Percentiles rank a stretch among this genome's conserved stretches.
phyloP scores from a whole-genome alignment of 2,329 filamentous ascomycete genomes.

The Phyllosticta capitalensis region DNA sequence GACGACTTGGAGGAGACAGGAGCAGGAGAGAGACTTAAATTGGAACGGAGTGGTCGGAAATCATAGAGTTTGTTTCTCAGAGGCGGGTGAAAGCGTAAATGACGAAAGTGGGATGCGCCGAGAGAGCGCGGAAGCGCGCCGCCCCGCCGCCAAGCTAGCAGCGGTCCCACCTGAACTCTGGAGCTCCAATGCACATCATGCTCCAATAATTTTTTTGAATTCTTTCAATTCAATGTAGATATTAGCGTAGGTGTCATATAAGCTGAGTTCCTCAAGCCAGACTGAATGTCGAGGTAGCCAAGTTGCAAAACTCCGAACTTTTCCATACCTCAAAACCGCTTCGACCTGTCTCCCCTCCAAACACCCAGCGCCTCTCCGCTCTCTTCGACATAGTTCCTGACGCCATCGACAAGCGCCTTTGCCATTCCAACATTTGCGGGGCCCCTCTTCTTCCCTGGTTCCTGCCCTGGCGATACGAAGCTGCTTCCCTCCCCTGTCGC shows the following conservation, averaged over 20 bases:
- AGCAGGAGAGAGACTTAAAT: neutral
- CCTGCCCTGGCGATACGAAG: constrained; percentile 36
- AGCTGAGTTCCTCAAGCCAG: neutral
- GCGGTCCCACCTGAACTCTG: neutral
- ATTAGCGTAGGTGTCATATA: too few species aligned
- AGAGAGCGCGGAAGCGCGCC: constrained; percentile 3
- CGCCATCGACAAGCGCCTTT: constrained; percentile 49
- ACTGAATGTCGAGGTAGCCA: neutral
- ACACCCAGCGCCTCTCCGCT: constrained; percentile 54
- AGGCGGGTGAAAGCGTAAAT: constrained; percentile 1
- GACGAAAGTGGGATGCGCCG: constrained; percentile 1
- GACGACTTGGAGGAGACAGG: neutral
- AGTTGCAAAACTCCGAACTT: neutral
- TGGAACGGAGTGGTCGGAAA: neutral
- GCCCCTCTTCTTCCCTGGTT: constrained; percentile 39
- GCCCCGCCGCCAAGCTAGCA: constrained; percentile 5
- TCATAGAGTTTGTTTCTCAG: neutral
- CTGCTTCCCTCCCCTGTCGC: constrained; percentile 48
- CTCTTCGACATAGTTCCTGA: constrained; percentile 54
- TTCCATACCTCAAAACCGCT: constrained; percentile 29
- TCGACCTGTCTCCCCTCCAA: constrained; percentile 50
- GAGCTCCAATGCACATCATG: neutral
- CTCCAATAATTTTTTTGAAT: neutral
- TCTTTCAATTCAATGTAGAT: neutral
- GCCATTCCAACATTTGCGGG: constrained; percentile 47